phyloP scores from a whole-genome alignment of 2,329 filamentous ascomycete genomes.

The Calonectria crousiana region DNA sequence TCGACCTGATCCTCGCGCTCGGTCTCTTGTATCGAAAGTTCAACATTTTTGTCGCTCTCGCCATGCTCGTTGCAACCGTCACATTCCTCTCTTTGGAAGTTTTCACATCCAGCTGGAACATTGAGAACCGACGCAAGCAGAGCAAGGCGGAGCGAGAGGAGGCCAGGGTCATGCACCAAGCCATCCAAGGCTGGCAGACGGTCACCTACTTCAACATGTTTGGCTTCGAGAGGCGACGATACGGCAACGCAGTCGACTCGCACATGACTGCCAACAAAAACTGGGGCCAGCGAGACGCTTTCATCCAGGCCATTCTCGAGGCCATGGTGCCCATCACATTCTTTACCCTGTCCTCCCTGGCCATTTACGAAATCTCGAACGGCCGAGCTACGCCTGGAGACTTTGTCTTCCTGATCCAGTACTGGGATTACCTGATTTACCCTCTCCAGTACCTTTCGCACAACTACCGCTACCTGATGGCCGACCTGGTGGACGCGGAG shows the following conservation, averaged over 20 bases:
- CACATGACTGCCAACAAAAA: slow-evolving; percentile 36
- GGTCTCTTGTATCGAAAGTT: slow-evolving; percentile 72
- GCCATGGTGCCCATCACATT: slow-evolving; percentile 61
- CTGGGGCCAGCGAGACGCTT: slow-evolving; percentile 40
- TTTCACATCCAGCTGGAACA: slow-evolving; percentile 52
- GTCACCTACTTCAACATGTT: slow-evolving; percentile 60
- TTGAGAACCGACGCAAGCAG: slow-evolving; percentile 51
- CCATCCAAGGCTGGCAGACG: slow-evolving; percentile 70
- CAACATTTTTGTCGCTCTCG: slow-evolving; percentile 67
- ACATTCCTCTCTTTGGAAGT: slow-evolving; percentile 42
- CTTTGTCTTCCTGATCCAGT: slow-evolving; percentile 74
- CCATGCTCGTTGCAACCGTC: slow-evolving; percentile 44
- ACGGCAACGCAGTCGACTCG: slow-evolving; percentile 41
- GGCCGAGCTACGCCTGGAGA: slow-evolving; percentile 36
- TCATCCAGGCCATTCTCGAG: slow-evolving; percentile 44
- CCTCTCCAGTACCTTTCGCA: slow-evolving; percentile 50
- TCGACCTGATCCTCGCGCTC: slow-evolving; percentile 73
- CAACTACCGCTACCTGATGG: slow-evolving; percentile 42
- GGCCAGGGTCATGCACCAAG: slow-evolving; percentile 67
- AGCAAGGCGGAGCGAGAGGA: slow-evolving; percentile 60
- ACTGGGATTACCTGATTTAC: slow-evolving; percentile 66
- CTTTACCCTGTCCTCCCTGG: slow-evolving; percentile 33
- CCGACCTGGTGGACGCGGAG: slow-evolving; percentile 74
- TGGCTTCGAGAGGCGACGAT: slow-evolving; percentile 44
- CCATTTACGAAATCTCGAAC: slow-evolving; percentile 37